A percentile compares a stretch with the other conserved stretches of the same genome.
Evolutionary conservation across 73 alveolate species (phyloP).

Genomic region (Tetrahymena malaccensis): DNA sequence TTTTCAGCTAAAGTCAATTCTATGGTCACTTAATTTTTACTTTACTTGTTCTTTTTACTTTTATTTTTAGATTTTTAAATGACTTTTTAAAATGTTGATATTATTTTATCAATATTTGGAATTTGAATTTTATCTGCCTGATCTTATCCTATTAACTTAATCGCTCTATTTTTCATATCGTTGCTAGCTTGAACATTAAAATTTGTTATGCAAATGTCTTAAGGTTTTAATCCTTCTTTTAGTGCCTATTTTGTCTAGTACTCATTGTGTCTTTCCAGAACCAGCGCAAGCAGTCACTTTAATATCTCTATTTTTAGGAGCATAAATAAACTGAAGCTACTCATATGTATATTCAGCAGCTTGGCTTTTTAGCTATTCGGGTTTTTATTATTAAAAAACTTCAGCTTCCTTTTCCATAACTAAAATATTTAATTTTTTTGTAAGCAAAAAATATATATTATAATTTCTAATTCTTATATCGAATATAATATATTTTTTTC

Average conservation of each 20-base stretch:
- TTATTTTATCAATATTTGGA: neutral
- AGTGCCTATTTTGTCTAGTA: neutral
- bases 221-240: neutral
- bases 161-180: neutral
- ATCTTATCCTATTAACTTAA: neutral
- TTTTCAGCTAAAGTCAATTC: neutral
- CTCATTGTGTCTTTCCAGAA: neutral
- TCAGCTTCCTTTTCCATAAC: neutral
- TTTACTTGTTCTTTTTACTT: neutral
- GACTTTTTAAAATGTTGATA: neutral
- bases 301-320: neutral
- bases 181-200: neutral
- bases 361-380: too few relatives aligned
- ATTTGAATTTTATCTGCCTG: neutral
- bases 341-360: neutral
- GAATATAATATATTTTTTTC: too few relatives aligned
- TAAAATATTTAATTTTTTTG: too few relatives aligned
- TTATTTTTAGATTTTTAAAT: too few relatives aligned
- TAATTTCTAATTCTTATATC: too few relatives aligned
- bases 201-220: neutral
- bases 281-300: neutral
- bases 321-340: neutral
- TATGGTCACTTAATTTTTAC: neutral
- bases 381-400: too few relatives aligned
- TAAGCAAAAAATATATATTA: too few relatives aligned